A percentile compares a stretch with the other conserved stretches of the same genome.
Conservation (phyloP, 2,329 filamentous ascomycete genomes). For the Magnaporthiopsis incrustans region DNA sequence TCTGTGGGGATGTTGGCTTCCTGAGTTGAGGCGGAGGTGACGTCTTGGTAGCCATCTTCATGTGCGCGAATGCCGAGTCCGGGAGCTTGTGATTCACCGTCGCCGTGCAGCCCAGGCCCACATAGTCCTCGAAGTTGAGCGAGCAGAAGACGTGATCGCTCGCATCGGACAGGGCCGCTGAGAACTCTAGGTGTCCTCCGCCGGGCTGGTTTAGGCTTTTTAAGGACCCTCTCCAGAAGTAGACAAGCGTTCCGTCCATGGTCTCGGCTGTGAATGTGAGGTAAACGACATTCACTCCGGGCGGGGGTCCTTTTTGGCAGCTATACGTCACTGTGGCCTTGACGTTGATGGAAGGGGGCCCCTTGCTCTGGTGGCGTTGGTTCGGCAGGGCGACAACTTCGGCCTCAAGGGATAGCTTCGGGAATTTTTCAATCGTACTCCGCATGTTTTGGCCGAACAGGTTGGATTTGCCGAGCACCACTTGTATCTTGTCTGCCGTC, state of each 20-base stretch:
- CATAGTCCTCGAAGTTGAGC: constrained; percentile 80
- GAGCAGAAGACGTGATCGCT: constrained; percentile 55
- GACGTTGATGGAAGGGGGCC: constrained; percentile 50
- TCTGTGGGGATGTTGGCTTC: neutral
- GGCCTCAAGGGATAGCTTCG: constrained; percentile 39
- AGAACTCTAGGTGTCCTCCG: constrained; percentile 48
- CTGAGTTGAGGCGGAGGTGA: constrained; percentile 11
- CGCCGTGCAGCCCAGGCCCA: constrained; percentile 41
- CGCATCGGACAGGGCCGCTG: constrained; percentile 40
- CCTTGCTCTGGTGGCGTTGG: constrained; percentile 22
- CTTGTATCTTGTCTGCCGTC: constrained; percentile 68
- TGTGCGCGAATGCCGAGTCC: neutral
- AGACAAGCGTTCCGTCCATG: constrained; percentile 58
- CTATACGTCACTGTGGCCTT: constrained; percentile 62
- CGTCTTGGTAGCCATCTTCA: neutral
- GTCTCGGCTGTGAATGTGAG: constrained; percentile 71
- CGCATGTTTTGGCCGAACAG: constrained; percentile 70
- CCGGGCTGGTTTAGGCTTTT: constrained; percentile 55
- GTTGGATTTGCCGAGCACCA: constrained; percentile 67
- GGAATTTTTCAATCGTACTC: constrained; percentile 60
- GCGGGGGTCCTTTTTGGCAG: constrained; percentile 50
- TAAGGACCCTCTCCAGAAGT: constrained; percentile 59
- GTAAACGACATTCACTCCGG: constrained; percentile 59
- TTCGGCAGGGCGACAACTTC: constrained; percentile 24
- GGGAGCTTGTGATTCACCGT: constrained; percentile 14